These are phyloP conservation scores for Amphirosellinia nigrospora DNA, from an alignment of 495 filamentous ascomycete genomes.

Conservation along the genomic window DNA sequence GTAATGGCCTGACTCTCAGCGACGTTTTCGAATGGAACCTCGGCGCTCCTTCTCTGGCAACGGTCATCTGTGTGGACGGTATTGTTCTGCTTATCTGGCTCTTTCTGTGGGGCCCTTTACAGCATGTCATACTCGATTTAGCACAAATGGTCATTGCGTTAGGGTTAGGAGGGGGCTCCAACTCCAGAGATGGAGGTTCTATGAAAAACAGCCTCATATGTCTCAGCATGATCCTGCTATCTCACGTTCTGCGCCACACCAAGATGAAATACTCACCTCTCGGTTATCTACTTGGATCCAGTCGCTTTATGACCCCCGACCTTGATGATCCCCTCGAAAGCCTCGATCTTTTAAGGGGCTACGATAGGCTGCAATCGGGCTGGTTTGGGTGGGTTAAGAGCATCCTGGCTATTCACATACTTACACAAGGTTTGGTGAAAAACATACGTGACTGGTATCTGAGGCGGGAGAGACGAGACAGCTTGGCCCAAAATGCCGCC, in stretches of 20 bases:
- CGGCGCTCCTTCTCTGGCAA: constrained; percentile 74
- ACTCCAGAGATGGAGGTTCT: constrained; percentile 73
- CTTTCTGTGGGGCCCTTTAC: constrained; percentile 85
- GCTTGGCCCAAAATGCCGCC: constrained; percentile 47
- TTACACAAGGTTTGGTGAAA: constrained; percentile 78
- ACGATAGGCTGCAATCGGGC: constrained; percentile 53
- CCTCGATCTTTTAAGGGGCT: constrained; percentile 43
- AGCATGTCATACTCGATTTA: constrained; percentile 89
- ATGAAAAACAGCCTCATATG: constrained; percentile 74
- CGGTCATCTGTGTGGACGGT: constrained; percentile 80
- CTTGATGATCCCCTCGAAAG: constrained; percentile 51
- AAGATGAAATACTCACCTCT: constrained; percentile 52
- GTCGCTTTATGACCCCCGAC: constrained; percentile 47
- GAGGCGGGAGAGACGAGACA: constrained; percentile 57
- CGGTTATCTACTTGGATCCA: constrained; percentile 49
- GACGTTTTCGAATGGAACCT: constrained; percentile 59
- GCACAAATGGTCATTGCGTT: constrained; percentile 95
- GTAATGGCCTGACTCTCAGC: constrained; percentile 57
- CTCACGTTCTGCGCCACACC: constrained; percentile 65
- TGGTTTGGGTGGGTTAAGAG: constrained; percentile 60
- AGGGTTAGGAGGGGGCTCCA: constrained; percentile 86
- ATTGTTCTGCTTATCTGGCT: constrained; percentile 86
- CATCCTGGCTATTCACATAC: constrained; percentile 84
- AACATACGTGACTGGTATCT: constrained; percentile 66
- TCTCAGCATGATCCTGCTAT: constrained; percentile 79